Evolutionary conservation across 2,329 filamentous ascomycete genomes (phyloP).

Genomic region (Plenodomus tracheiphilus): DNA sequence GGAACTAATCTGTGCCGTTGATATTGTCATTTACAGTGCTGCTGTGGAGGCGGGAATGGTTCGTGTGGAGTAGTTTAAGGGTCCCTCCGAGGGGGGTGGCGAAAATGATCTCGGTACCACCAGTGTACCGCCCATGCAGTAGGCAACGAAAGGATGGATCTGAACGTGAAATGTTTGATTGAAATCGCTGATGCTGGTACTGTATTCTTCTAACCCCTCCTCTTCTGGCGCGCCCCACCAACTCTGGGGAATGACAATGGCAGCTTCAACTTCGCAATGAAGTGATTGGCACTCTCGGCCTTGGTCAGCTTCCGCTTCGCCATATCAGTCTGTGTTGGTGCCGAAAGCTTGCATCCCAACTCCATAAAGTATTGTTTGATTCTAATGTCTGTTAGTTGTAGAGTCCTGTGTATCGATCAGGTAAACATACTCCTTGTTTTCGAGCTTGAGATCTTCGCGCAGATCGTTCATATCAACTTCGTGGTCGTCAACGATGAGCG

Average conservation of each 20-base stretch:
- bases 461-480: constrained; percentile 72
- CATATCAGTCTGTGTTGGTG: constrained; percentile 52
- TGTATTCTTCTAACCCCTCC: constrained; percentile 12
- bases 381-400: constrained; percentile 27
- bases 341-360: constrained; percentile 67
- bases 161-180: neutral
- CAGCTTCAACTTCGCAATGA: constrained; percentile 71
- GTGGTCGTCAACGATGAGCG: constrained; percentile 73
- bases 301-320: constrained; percentile 62
- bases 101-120: neutral
- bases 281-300: constrained; percentile 62
- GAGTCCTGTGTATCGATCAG: too few relatives aligned
- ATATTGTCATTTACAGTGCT: constrained; percentile 1
- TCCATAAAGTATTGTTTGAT: constrained; percentile 73
- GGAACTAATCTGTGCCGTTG: neutral
- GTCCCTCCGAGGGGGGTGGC: neutral
- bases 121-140: neutral
- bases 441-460: constrained; percentile 71
- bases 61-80: neutral
- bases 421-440: constrained; percentile 62
- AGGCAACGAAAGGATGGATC: neutral
- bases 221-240: constrained; percentile 23
- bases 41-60: neutral
- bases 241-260: constrained; percentile 81
- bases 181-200: neutral